phyloP scores from a whole-genome alignment of 495 filamentous ascomycete species.

The Tuber borchii region DNA sequence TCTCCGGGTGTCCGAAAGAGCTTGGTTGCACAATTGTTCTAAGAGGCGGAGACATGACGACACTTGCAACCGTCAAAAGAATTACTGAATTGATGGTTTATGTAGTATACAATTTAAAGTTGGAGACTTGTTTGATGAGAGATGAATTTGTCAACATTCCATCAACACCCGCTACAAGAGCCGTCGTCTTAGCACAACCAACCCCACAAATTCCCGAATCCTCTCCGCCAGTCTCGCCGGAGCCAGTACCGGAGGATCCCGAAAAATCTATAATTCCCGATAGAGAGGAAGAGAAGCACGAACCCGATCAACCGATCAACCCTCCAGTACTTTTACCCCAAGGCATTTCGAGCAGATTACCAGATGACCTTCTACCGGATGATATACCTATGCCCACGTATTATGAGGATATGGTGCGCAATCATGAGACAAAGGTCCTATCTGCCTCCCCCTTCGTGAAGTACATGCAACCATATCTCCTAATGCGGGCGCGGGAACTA shows the following conservation, averaged over 20 bases:
- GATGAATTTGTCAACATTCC: slow-evolving; percentile 91
- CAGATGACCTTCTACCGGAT: slow-evolving; percentile 63
- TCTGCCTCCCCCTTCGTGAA: slow-evolving; percentile 94
- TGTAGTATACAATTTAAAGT: slow-evolving; percentile 93
- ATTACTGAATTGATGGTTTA: slow-evolving; percentile 99
- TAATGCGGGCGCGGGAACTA: slow-evolving; percentile 85
- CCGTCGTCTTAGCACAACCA: slow-evolving; percentile 10
- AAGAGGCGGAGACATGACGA: slow-evolving; percentile 65
- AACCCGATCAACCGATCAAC: slow-evolving; percentile 4
- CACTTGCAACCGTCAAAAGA: slow-evolving; percentile 72
- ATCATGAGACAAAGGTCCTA: slow-evolving; percentile 84
- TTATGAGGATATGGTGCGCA: slow-evolving; percentile 88
- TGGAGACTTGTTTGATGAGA: slow-evolving; percentile 92
- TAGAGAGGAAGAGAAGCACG: slow-evolving; percentile 15
- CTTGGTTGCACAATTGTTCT: slow-evolving; percentile 95
- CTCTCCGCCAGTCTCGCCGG: background rate
- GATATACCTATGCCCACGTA: slow-evolving; percentile 85
- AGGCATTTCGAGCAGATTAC: slow-evolving; percentile 29
- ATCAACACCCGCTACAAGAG: slow-evolving; percentile 47
- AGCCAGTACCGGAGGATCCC: slow-evolving; percentile 1
- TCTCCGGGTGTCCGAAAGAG: slow-evolving; percentile 86
- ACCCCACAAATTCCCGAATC: slow-evolving; percentile 6
- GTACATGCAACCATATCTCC: slow-evolving; percentile 84
- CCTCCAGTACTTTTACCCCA: slow-evolving; percentile 45
- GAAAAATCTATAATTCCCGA: slow-evolving; percentile 7